Conservation (phyloP, 345 rosid species). For the Salix viminalis region DNA sequence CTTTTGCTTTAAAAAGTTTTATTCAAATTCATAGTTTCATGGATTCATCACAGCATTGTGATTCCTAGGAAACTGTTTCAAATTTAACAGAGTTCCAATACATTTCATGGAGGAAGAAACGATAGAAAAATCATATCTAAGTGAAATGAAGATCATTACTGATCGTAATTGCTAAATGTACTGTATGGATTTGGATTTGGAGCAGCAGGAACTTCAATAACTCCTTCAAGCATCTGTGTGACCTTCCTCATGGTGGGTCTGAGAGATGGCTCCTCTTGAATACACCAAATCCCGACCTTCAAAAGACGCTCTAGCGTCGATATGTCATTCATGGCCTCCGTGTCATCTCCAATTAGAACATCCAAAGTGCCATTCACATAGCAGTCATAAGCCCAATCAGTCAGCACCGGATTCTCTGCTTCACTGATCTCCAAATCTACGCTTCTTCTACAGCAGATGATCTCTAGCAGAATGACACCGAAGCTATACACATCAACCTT, state of each 20-base stretch:
- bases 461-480: conserved; percentile 13
- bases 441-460: conserved; percentile 8
- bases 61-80: too few relatives aligned
- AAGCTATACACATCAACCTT: conserved; percentile 18
- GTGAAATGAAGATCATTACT: background rate
- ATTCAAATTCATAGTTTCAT: too few relatives aligned
- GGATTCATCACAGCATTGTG: too few relatives aligned
- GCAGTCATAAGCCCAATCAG: conserved; percentile 19
- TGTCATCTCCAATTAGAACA: background rate
- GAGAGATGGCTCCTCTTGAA: conserved; percentile 15
- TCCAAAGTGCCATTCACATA: background rate
- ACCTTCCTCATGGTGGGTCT: conserved; percentile 14
- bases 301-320: background rate
- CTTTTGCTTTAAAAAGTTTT: too few relatives aligned
- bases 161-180: background rate
- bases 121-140: background rate
- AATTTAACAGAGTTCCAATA: too few relatives aligned
- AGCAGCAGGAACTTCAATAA: background rate
- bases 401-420: background rate
- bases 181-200: background rate
- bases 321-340: background rate
- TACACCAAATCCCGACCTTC: conserved; percentile 16
- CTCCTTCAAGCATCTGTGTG: conserved; percentile 10
- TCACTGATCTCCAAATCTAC: background rate
- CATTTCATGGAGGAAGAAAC: too few relatives aligned